Percentiles rank a stretch among this genome's conserved stretches.
phyloP scores from a whole-genome alignment of 2,329 filamentous ascomycete species.

The Leptographium wingfieldii region DNA sequence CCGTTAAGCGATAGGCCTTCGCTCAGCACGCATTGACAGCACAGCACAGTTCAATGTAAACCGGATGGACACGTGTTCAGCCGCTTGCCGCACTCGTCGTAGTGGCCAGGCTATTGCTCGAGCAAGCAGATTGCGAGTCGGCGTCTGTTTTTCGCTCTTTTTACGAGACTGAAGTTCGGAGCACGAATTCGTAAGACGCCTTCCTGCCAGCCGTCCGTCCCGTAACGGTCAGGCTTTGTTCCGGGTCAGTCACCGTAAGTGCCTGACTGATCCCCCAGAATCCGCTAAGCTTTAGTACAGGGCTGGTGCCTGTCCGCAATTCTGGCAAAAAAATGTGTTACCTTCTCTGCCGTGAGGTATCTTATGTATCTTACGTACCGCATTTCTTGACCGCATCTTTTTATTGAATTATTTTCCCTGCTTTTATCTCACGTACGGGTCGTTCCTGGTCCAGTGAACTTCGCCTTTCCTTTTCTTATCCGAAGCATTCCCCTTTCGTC shows the following conservation, averaged over 20 bases:
- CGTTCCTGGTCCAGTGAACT: constrained; percentile 5
- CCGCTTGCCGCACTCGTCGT: no score
- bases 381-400: background rate
- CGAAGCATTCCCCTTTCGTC: background rate
- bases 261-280: constrained; percentile 4
- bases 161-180: no score
- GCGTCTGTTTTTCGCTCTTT: no score
- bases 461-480: background rate
- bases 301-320: constrained; percentile 7
- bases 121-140: no score
- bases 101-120: no score
- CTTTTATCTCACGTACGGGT: background rate
- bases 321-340: constrained; percentile 4
- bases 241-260: background rate
- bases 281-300: constrained; percentile 9
- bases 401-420: background rate
- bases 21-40: no score
- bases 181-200: no score
- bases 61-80: no score
- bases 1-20: no score
- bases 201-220: background rate
- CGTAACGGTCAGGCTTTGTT: background rate
- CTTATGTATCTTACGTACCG: background rate
- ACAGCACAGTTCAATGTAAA: no score
- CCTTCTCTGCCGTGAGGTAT: background rate